Evolutionary conservation across 306 rosid species (phyloP), one percentile per base, ranked within the genome.

Genomic region (Cucurbita argyrosperma): DNA sequence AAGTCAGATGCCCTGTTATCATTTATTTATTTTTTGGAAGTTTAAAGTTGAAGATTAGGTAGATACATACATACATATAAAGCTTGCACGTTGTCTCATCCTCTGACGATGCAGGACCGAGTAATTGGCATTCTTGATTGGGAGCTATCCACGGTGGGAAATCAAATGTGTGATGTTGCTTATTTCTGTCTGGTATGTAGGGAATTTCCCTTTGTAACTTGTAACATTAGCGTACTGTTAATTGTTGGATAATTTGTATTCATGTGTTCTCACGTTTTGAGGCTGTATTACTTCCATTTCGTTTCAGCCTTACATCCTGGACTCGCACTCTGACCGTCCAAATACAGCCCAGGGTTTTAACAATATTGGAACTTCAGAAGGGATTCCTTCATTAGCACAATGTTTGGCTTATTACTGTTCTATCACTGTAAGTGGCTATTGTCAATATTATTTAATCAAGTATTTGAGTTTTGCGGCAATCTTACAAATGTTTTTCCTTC

Each of bases 121-220:
- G 99, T 94, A 56, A 88, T 94, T 49, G 97, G 99, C 58, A 78
- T 91, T 83, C 95, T 94, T 71, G 99, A 94, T 80, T 94, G 99
- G 99, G 99, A 94, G 84, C 77, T 94, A 72, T 94, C 99, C 73
- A 91, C 97, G 58, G 85, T 94, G 69, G 97, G 99, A 50, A 94
- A 91, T 86, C 99, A 94, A 88, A 94, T 94, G 97, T 88, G 91
- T 72, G 99, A 94, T 75, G 90, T 94, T 63, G 96, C 99, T 38
- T 83, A 85, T 78, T 84, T 87, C 80, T 85, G 85, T 81, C 0
- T 91, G 99, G 99, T 94, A 91, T 40, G 43, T 23, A 9, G 8
- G 39, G 52, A 70, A 45, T 14, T 68, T 71, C 50, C 16, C 8
- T 52, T 71, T 47, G 10, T 69, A 26, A 69, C 58, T 30, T 26